Conservation (phyloP, 768 basidiomycete genomes). For the Trametes cingulata region DNA sequence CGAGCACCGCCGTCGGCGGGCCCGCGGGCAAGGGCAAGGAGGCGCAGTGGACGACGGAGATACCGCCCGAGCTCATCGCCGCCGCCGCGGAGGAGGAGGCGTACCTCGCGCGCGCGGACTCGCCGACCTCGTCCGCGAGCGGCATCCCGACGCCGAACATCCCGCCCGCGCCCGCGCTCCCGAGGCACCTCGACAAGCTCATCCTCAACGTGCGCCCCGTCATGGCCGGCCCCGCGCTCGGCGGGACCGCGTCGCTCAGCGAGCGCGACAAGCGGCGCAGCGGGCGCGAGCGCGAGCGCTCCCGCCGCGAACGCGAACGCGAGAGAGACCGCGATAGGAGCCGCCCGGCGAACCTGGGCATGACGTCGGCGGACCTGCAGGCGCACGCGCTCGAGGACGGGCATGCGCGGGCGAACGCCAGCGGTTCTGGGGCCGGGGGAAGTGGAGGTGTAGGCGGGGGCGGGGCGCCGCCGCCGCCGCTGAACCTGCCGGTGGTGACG, state of each 20-base stretch:
- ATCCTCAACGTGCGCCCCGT: conserved; percentile 69
- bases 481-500: conserved; percentile 33
- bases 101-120: conserved; percentile 51
- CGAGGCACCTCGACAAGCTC: conserved; percentile 90
- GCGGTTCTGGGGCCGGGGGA: no score
- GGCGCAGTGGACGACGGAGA: conserved; percentile 71
- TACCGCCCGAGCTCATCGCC: conserved; percentile 75
- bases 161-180: conserved; percentile 85
- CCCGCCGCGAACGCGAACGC: conserved; percentile 14
- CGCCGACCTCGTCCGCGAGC: conserved; percentile 26
- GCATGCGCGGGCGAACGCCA: conserved; percentile 14
- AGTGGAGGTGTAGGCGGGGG: no score
- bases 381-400: conserved; percentile 3
- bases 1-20: conserved; percentile 20
- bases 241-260: conserved; percentile 8
- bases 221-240: conserved; percentile 27
- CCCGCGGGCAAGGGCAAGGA: conserved; percentile 24
- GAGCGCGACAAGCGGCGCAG: conserved; percentile 21
- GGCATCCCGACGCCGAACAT: conserved; percentile 70
- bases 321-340: conserved; percentile 24
- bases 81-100: conserved; percentile 86
- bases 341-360: conserved; percentile 26
- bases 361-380: conserved; percentile 23
- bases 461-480: conserved; percentile 11
- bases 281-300: conserved; percentile 15